Evolutionary conservation across 768 basidiomycete species (phyloP), one percentile per base, ranked within the genome.

Genomic region (Phanerodontia chrysosporium): DNA sequence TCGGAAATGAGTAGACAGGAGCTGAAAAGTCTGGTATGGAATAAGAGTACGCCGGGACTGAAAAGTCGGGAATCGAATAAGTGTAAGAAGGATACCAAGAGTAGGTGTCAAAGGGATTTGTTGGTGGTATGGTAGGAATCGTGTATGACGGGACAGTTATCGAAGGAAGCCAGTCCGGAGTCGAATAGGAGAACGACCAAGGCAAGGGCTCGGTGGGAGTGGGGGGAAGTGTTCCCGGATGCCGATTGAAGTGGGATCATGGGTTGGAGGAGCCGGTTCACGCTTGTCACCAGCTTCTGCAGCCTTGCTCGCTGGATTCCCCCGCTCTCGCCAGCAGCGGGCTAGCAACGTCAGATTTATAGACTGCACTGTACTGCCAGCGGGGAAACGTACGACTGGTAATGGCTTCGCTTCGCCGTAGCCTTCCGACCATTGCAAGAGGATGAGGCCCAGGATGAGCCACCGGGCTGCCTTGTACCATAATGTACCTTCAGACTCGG

Each of bases 121-220:
- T 44, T 18, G 45, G 46, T 45, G 24, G 49, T 25, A n/a, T 45
- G 32, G 45, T 46, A 18, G 45, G 35, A 6, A 35, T 35, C 12
- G 56, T 36, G 21, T 48, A 57, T 6, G 56, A 49, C 45, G 30
- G 27, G 27, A 27, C 48, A 6, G 56, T 30, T 9, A 30, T 51
- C 5, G 28, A 51, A n/a, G 28, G 18, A 9, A 30, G 30, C 49
- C 49, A 51, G 30, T 51, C 49, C 28, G 30, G 27, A 18, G 29
- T 57, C 16, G 56, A 42, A 25, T 48, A 57, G 16, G 56, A 57
- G 32, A 42, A 57, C 1, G 56, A 32, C 32, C 32, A 42, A 18
- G 53, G 53, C 22, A 13, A 39, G 18, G 53, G 44, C 13, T 55
- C 12, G 35, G 53, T 55, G 25, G 53, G 35, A 5, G 5, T 18